Conservation (phyloP, 176 grass and related monocot species). For the Zea mays region DNA sequence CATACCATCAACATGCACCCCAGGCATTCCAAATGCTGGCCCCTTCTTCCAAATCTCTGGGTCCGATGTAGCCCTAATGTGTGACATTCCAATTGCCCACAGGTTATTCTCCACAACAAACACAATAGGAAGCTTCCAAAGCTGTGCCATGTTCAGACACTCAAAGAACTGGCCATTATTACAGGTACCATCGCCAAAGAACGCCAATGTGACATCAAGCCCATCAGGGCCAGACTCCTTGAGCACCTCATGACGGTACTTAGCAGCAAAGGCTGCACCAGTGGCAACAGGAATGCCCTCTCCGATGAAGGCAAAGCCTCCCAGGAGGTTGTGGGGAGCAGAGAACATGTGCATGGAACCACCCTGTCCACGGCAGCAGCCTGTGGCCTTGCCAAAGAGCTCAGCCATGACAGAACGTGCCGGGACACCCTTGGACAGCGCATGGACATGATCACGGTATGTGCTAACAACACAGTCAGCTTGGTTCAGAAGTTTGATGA, state of each 20-base stretch:
- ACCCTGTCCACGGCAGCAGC: slow-evolving; percentile 89
- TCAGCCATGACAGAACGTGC: slow-evolving; percentile 81
- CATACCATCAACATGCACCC: slow-evolving; percentile 88
- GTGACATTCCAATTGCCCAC: slow-evolving; percentile 93
- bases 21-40: slow-evolving; percentile 89
- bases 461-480: slow-evolving; percentile 87
- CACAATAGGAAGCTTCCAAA: slow-evolving; percentile 94
- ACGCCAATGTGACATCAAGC: slow-evolving; percentile 81
- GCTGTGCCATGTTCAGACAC: slow-evolving; percentile 98
- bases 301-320: slow-evolving; percentile 92
- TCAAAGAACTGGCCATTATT: slow-evolving; percentile 98
- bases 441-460: slow-evolving; percentile 92
- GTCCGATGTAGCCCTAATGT: slow-evolving; percentile 75
- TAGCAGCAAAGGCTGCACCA: slow-evolving; percentile 88
- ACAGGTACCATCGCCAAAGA: slow-evolving; percentile 96
- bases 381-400: slow-evolving; percentile 91
- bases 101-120: slow-evolving; percentile 99
- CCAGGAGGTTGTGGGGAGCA: slow-evolving; percentile 76
- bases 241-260: slow-evolving; percentile 93
- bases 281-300: slow-evolving; percentile 94
- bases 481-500: slow-evolving; percentile 82
- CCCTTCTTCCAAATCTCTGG: slow-evolving; percentile 97
- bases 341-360: slow-evolving; percentile 99
- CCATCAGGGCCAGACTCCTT: slow-evolving; percentile 81
- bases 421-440: slow-evolving; percentile 82